Evolutionary conservation across 257 asterid species (phyloP), one percentile per base, ranked within the genome.

Genomic region (Fraxinus excelsior): DNA sequence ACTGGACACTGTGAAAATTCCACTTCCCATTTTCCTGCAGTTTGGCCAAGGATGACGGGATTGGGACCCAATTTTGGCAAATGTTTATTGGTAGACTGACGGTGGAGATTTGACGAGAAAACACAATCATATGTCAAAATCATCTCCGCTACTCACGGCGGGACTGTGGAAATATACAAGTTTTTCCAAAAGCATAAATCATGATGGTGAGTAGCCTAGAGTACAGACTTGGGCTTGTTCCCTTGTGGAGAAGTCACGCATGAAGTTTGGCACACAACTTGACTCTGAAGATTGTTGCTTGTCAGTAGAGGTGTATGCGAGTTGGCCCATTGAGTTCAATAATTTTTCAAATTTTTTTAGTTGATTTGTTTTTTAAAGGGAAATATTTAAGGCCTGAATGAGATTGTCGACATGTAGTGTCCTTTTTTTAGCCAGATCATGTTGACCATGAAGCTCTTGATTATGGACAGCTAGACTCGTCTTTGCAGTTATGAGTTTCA

Each of bases 11-110:
- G 56, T 66, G 66, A 78, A 71, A 67, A 62, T 72, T 72, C 25
- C 76, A 76, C n/a, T 37, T 58, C 73, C 82, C 8, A 77, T 21
- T 77, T 73, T 69, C 73, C 19, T 58, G 31, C 71, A 77, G 80
- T 81, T 68, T 16, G 82, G 82, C 56, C 23, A 46, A 25, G 0
- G 67, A 49, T 2, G 56, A 11, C 23, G 74, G 60, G 11, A 71
- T 14, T 11, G 18, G 66, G 14, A 21, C 66, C 66, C 66, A 29
- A 56, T 21, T n/a, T 58, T 58, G 29, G 21, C 13, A 3, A 6
- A 1, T 14, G 8, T 56, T 69, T 19, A 26, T 5, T 51, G 1
- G 25, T 53, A 4, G 25, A 6, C 64, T 21, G 28, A 7, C 65
- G n/a, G 35, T 53, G 34, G 51, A 19, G 3, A 8, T 4, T 42